Evolutionary conservation across 768 basidiomycete species (phyloP).

Genomic region (Tephrocybe sp.): DNA sequence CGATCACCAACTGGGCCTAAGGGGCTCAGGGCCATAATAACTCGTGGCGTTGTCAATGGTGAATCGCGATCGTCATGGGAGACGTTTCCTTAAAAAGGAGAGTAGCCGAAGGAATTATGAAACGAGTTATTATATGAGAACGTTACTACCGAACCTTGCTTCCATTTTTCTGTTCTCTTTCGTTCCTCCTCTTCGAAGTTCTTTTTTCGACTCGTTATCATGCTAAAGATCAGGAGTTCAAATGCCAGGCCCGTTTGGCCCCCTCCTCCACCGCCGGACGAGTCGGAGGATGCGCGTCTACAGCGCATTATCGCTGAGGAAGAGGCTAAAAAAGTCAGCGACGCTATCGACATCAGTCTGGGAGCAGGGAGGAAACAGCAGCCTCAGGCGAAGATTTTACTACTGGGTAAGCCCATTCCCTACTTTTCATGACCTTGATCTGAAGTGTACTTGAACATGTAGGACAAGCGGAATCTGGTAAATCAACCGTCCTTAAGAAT

Average conservation of each 20-base stretch:
- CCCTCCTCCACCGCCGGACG: conserved; percentile 26
- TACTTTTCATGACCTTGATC: background rate
- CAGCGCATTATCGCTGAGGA: conserved; percentile 39
- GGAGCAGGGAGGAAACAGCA: conserved; percentile 40
- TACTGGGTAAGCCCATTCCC: conserved; percentile 44
- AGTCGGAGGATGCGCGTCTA: conserved; percentile 40
- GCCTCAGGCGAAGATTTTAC: conserved; percentile 45
- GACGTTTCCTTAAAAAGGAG: conserved; percentile 1
- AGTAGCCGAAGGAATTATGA: conserved; percentile 4
- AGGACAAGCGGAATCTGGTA: conserved; percentile 71
- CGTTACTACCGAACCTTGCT: background rate
- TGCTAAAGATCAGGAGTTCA: conserved; percentile 10
- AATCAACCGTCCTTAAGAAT: conserved; percentile 66
- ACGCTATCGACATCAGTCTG: conserved; percentile 53
- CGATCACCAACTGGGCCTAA: background rate
- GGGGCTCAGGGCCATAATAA: conserved; percentile 5
- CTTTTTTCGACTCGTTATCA: no score
- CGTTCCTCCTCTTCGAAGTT: background rate
- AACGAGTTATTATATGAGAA: background rate
- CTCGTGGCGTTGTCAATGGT: conserved; percentile 10
- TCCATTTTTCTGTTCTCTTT: background rate
- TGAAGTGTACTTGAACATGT: background rate
- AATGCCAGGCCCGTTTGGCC: conserved; percentile 21
- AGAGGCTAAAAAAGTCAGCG: conserved; percentile 50
- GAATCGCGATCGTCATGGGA: conserved; percentile 8